A percentile compares a stretch with the other conserved stretches of the same genome.
phyloP scores from a whole-genome alignment of 2,329 filamentous ascomycete genomes.

The Sporothrix humicola region DNA sequence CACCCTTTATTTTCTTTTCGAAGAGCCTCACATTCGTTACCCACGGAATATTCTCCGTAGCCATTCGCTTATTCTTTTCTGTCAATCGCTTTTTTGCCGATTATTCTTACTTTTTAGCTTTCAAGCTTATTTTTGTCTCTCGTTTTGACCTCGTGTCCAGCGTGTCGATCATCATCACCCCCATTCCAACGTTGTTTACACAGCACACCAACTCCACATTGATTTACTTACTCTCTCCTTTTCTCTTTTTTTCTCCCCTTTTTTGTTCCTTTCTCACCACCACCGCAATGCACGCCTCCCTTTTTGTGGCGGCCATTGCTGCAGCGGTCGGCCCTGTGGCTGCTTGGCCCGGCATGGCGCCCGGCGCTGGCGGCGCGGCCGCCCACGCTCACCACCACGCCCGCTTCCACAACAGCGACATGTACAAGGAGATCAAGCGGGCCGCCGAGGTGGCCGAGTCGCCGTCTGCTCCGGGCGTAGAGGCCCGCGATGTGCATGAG shows the following conservation, averaged over 20 bases:
- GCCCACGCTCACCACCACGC: constrained; percentile 24
- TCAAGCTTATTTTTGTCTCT: no score
- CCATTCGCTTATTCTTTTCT: constrained; percentile 9
- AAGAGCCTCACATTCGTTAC: constrained; percentile 18
- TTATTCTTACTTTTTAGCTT: no score
- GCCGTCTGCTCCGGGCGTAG: neutral
- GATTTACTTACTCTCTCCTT: neutral
- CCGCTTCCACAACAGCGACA: constrained; percentile 31
- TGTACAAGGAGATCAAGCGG: constrained; percentile 31
- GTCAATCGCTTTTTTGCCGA: neutral
- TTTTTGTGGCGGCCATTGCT: constrained; percentile 26
- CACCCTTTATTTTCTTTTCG: neutral
- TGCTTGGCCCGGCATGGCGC: constrained; percentile 35
- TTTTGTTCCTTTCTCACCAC: neutral
- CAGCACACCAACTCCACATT: neutral
- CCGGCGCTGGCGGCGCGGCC: constrained; percentile 15
- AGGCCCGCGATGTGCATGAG: neutral
- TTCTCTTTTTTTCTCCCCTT: neutral
- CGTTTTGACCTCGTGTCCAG: neutral
- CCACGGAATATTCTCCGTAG: neutral
- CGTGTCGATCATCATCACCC: constrained; percentile 17
- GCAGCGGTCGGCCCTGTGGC: constrained; percentile 32
- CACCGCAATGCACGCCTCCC: constrained; percentile 30
- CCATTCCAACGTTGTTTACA: neutral
- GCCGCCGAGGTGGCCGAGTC: neutral